Evolutionary conservation across 305 asterid species (phyloP).

Genomic region (Solanum hybrid): DNA sequence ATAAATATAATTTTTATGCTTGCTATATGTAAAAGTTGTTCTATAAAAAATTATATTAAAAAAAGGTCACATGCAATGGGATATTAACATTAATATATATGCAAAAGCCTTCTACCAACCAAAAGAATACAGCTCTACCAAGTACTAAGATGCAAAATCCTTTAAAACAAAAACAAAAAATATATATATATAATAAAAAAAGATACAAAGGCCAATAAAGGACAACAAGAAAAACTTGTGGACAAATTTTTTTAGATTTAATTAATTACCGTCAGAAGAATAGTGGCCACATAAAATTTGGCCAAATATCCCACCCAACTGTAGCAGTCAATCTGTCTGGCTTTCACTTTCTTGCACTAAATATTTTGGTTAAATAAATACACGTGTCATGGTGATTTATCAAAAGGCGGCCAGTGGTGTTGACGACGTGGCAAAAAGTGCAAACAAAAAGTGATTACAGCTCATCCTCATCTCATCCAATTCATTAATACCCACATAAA

Average conservation of each 20-base stretch:
- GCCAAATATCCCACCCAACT: conserved; percentile 6
- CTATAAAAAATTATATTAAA: too few relatives aligned
- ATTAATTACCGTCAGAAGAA: not conserved
- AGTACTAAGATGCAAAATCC: not conserved
- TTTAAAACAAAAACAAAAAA: not conserved
- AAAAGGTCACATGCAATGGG: not conserved
- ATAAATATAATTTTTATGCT: too few relatives aligned
- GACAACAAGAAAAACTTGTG: conserved; percentile 13
- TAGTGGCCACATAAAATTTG: conserved; percentile 9
- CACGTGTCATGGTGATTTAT: conserved; percentile 19
- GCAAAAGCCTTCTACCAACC: not conserved
- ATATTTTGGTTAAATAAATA: not conserved
- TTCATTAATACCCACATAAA: not conserved
- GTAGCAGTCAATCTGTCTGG: conserved; percentile 3
- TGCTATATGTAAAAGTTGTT: accelerated
- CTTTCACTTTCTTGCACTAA: conserved; percentile 5
- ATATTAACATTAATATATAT: not conserved
- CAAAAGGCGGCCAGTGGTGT: conserved; percentile 35
- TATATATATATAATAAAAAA: not conserved
- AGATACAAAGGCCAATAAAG: not conserved
- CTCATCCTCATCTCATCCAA: conserved; percentile 13
- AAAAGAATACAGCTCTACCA: not conserved
- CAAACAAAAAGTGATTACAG: conserved; percentile 15
- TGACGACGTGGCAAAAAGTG: conserved; percentile 66
- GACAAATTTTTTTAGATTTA: not conserved